These are phyloP conservation scores for Quaeritorhiza haematococci DNA, from an alignment of 371 early-diverging fungal genomes.

Conservation along the genomic window DNA sequence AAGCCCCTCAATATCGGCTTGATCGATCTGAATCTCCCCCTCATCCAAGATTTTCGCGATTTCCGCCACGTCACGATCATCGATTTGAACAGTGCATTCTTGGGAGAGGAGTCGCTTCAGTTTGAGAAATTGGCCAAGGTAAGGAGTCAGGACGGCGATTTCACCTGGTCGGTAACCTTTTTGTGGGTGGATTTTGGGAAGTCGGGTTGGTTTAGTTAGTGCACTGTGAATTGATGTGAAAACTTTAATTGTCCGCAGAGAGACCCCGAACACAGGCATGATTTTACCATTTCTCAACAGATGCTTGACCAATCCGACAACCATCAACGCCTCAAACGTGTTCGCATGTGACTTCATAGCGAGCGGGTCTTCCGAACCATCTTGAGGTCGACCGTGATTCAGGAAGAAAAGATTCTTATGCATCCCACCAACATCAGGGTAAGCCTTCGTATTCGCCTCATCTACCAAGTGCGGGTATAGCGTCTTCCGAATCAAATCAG, in stretches of 20 bases:
- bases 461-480: constrained; percentile 32
- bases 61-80: too few relatives aligned
- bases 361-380: constrained; percentile 37
- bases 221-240: not conserved
- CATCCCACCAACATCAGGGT: constrained; percentile 54
- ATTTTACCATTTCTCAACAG: too few relatives aligned
- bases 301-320: constrained; percentile 43
- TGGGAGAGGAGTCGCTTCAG: constrained; percentile 29
- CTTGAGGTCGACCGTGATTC: constrained; percentile 44
- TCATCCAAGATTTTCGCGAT: too few relatives aligned
- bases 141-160: constrained; percentile 63
- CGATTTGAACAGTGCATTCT: too few relatives aligned
- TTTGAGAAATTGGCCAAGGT: constrained; percentile 46
- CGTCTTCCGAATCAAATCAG: constrained; percentile 48
- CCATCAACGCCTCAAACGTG: constrained; percentile 53
- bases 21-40: too few relatives aligned
- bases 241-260: constrained; percentile 55
- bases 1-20: too few relatives aligned
- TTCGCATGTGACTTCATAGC: constrained; percentile 53
- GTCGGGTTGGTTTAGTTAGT: not conserved
- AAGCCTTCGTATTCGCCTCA: constrained; percentile 37
- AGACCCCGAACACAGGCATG: constrained; percentile 46
- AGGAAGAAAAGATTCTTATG: constrained; percentile 50
- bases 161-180: constrained; percentile 72
- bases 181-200: constrained; percentile 15